Conservation (phyloP, 192 early-diverging fungal genomes). For the Rhizophagus sp. region DNA sequence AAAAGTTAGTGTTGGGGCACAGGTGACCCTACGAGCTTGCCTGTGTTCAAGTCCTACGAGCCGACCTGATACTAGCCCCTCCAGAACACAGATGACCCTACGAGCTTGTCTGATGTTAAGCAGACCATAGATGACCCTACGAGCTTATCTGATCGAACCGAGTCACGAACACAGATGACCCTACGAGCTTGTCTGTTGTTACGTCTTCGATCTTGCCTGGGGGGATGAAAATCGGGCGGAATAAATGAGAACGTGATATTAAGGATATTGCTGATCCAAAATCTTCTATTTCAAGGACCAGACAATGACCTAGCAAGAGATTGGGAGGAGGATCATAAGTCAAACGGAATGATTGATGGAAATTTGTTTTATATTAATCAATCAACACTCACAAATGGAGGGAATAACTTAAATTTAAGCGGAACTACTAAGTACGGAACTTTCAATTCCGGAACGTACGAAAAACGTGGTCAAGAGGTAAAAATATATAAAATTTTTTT, state of each 20-base stretch:
- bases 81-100: slow-evolving; percentile 27
- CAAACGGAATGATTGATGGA: background rate
- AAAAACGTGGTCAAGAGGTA: no score
- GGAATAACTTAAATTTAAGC: no score
- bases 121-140: no score
- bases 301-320: slow-evolving; percentile 1
- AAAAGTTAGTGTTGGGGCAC: slow-evolving; percentile 25
- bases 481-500: no score
- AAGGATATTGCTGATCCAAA: background rate
- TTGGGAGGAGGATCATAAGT: slow-evolving; percentile 15
- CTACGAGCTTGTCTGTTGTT: background rate
- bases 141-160: no score
- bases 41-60: slow-evolving; percentile 27
- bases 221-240: background rate
- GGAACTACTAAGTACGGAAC: no score
- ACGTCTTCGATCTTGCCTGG: slow-evolving; percentile 10
- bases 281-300: background rate
- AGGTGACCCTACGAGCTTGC: slow-evolving; percentile 28
- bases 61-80: slow-evolving; percentile 27
- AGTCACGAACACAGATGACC: no score
- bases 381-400: background rate
- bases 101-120: slow-evolving; percentile 26
- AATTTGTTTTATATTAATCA: background rate
- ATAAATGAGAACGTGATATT: slow-evolving; percentile 13
- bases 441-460: no score